A percentile compares a stretch with the other conserved stretches of the same genome.
Conservation (phyloP, 2,329 filamentous ascomycete genomes). For the Chaetomiaceae sp. region DNA sequence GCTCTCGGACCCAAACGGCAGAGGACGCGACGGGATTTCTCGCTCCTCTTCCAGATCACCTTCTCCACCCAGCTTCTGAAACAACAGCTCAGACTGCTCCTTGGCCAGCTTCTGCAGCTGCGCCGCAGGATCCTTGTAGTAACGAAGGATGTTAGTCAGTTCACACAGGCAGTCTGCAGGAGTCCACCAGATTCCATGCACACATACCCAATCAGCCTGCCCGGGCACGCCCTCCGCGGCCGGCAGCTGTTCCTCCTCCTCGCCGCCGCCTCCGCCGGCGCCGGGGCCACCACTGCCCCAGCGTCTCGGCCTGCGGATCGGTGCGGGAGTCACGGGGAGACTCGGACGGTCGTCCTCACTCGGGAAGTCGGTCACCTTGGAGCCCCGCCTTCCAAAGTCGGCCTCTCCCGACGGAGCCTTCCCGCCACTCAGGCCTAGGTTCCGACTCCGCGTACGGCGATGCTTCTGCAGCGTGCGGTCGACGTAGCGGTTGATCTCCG, state of each 20-base stretch:
- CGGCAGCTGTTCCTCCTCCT: constrained; percentile 59
- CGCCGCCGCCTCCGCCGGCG: constrained; percentile 26
- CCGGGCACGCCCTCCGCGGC: constrained; percentile 76
- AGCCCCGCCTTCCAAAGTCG: constrained; percentile 37
- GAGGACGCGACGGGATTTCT: constrained; percentile 45
- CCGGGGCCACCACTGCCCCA: constrained; percentile 52
- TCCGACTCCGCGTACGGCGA: constrained; percentile 36
- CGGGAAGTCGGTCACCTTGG: constrained; percentile 83
- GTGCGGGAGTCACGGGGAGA: constrained; percentile 84
- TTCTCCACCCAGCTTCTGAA: constrained; percentile 44
- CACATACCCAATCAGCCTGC: constrained; percentile 93
- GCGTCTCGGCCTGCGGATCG: constrained; percentile 64
- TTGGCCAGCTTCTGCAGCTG: constrained; percentile 67
- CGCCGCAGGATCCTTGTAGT: constrained; percentile 61
- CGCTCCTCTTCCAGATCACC: constrained; percentile 9
- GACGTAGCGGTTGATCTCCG: constrained; percentile 84
- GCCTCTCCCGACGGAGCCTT: background rate
- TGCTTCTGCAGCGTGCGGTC: constrained; percentile 63
- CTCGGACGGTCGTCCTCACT: constrained; percentile 77
- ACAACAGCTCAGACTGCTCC: constrained; percentile 60
- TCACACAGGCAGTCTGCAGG: constrained; percentile 52
- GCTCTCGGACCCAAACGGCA: constrained; percentile 52
- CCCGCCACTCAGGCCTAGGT: constrained; percentile 24
- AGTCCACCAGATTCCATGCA: constrained; percentile 48
- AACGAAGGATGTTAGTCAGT: constrained; percentile 49